Evolutionary conservation across 2,329 filamentous ascomycete species (phyloP), one percentile per base, ranked within the genome.

Genomic region (Fusarium graminum): DNA sequence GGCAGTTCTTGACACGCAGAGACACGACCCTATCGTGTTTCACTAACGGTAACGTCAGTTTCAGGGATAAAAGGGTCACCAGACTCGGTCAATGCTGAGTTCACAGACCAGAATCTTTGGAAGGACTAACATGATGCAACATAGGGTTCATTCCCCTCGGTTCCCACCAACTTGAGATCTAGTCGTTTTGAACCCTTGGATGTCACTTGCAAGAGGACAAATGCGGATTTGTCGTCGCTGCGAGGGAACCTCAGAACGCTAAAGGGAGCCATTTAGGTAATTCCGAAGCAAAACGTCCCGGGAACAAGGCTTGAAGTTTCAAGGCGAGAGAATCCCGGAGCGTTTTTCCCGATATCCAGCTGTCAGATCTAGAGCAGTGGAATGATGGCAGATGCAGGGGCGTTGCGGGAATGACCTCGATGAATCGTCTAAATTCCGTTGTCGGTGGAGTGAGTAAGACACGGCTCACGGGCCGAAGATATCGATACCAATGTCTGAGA

Each of bases 121-220:
- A 52, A 67, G 59, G 65, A 82, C 86, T 83, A 81, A 90, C 88
- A 77, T 63, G 82, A 82, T 55, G 82, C 77, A 40, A 82, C 79
- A 76, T 88, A 92, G 8, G 88, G 83, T 45, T 82, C 83, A 55
- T 85, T 83, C 53, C 87, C 86, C 71, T 93, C 90, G 29, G 90
- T 92, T 32, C 85, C 90, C 32, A 90, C 81, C 29, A 93, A 76
- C 73, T 87, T 88, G 44, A 92, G 76, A 75, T 92, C 89, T 29
- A 93, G 79, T 2, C 83, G 82, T 57, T 81, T 82, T 34, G 80
- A 78, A 36, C 80, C 80, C 54, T 76, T 82, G 22, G 84, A 78
- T 3, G 81, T 80, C 56, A 88, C 84, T 69, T 91, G 83, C 17
- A 91, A 73, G 22, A 93, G 81, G 29, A 92, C 82, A 65, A 85